Evolutionary conservation across 305 asterid genomes (phyloP), one percentile per base, ranked within the genome.

Genomic region (Fraxinus ornus): DNA sequence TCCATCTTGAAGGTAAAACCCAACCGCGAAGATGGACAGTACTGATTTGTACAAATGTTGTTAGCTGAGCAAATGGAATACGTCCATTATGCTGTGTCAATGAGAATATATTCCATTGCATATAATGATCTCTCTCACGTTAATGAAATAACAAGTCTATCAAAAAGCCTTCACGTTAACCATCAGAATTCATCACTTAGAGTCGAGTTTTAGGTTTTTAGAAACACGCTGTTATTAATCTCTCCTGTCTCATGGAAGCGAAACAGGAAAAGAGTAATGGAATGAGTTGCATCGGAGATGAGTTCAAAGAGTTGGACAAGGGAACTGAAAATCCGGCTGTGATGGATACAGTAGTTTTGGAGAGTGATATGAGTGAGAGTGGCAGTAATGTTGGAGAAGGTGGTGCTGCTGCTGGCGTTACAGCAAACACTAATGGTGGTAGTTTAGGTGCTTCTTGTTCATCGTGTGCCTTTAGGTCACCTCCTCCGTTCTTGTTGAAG

Each of bases 401-500:
- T 19, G 71, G 39, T n/a, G 35, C 28, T 2, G 78, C 75, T 0
- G 49, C 52, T 30, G 75, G 9, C 19, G 21, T 55, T 55, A 55
- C 64, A n/a, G 24, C 10, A 55, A 55, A 55, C 24, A n/a, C 10
- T 55, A n/a, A 41, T 22, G 74, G 79, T 22, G 55, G 22, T 1
- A 62, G 36, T 13, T 21, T 71, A 13, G 60, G 35, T 12, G 33
- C 47, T 72, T 47, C 66, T 37, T 28, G 62, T 52, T 52, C 62
- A 17, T 52, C 22, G 9, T 5, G 47, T 39, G 64, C n/a, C n/a
- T 81, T 36, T 81, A 75, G 80, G 41, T 36, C 83, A 10, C 86
- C 87, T 52, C 93, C 92, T 5, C 91, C 89, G 0, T 92, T 92
- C 78, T 79, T 92, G 83, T 80, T 47, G 84, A 90, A 90, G 82